phyloP scores from a whole-genome alignment of 805 yeast genomes.

The Alloascoidea africana region DNA sequence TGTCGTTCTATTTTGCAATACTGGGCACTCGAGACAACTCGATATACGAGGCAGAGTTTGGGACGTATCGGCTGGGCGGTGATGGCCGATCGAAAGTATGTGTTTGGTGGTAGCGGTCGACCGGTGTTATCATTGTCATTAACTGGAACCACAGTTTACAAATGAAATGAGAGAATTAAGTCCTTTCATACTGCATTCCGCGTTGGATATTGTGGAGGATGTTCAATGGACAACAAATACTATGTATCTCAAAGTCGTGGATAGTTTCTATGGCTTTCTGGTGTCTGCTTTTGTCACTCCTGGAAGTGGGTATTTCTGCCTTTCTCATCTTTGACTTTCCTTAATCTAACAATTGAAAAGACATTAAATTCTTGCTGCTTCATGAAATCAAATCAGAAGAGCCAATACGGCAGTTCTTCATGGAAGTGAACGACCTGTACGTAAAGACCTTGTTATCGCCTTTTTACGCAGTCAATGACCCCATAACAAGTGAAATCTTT shows the following conservation, averaged over 20 bases:
- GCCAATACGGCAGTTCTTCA: constrained; percentile 66
- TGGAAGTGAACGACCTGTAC: constrained; percentile 76
- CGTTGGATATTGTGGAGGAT: constrained; percentile 86
- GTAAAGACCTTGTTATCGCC: constrained; percentile 79
- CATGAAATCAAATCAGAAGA: constrained; percentile 57
- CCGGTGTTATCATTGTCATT: not conserved
- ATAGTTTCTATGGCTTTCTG: constrained; percentile 67
- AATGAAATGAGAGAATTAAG: constrained; percentile 61
- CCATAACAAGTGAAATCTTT: constrained; percentile 59
- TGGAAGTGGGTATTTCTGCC: constrained; percentile 28
- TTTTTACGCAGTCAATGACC: constrained; percentile 63
- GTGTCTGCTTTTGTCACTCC: constrained; percentile 83
- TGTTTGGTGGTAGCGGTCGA: constrained; percentile 1
- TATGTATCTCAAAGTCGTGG: constrained; percentile 63
- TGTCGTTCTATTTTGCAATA: constrained; percentile 82
- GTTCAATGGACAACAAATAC: constrained; percentile 61
- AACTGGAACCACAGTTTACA: constrained; percentile 27
- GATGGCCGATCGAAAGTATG: constrained; percentile 38
- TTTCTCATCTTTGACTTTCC: not conserved
- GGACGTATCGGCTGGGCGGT: constrained; percentile 51
- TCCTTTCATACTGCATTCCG: constrained; percentile 80
- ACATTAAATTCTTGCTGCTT: constrained; percentile 61
- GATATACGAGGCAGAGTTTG: constrained; percentile 75
- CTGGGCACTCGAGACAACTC: constrained; percentile 82
- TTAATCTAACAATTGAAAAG: constrained; percentile 5